Conservation (phyloP, 179 eudicot species). For the Spergularia azorica region DNA sequence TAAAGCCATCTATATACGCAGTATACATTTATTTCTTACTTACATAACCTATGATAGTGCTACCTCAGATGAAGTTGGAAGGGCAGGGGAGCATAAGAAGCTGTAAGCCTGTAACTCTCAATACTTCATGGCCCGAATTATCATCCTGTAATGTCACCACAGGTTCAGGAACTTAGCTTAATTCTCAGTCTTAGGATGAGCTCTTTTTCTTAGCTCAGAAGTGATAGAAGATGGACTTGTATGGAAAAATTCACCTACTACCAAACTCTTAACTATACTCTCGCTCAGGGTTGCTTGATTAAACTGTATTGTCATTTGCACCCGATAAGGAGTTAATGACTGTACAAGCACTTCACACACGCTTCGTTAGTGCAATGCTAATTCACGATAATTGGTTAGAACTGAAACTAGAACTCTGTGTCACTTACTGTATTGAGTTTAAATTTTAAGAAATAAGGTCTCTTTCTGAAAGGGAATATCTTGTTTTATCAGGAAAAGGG, state of each 20-base stretch:
- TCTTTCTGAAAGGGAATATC: conserved; percentile 2
- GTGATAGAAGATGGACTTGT: background rate
- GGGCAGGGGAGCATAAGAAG: background rate
- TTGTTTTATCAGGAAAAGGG: conserved; percentile 14
- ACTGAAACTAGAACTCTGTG: background rate
- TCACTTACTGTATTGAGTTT: background rate
- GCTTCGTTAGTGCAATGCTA: background rate
- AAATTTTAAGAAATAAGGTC: background rate
- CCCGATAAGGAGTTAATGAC: background rate
- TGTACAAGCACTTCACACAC: background rate
- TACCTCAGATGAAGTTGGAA: background rate
- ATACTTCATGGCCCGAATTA: too few relatives aligned
- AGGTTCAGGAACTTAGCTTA: background rate
- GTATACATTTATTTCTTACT: too few relatives aligned
- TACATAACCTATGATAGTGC: too few relatives aligned
- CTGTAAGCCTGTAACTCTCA: too few relatives aligned
- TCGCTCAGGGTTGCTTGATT: background rate
- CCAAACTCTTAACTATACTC: background rate
- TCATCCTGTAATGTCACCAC: too few relatives aligned
- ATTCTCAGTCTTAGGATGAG: background rate
- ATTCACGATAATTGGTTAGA: background rate
- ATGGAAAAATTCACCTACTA: background rate
- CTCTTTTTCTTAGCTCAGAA: background rate
- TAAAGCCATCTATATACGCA: too few relatives aligned
- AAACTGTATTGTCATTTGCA: background rate